Base-by-base conservation (phyloP, 306 rosid species). In the Cajanus cajan region DNA sequence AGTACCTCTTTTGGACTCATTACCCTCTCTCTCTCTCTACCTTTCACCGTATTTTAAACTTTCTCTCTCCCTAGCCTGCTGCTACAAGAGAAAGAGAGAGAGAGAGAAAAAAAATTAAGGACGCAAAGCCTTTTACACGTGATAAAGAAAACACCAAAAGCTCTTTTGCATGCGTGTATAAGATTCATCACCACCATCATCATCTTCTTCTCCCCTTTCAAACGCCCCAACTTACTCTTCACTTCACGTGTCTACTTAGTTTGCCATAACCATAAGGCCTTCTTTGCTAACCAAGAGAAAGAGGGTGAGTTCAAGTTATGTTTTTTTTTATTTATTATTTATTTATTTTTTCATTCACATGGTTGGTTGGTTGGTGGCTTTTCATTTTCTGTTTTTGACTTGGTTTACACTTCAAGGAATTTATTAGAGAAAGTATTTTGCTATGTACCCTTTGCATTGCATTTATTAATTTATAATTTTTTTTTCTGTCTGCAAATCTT, bases 1-100 rank as follows among this genome's bases (percentile, higher is more conserved):
- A 79, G 86, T 79, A 68, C 80, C 89, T 88, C 71, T 85, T 87
- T 90, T 93, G 92, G 89, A 88, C 94, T 79, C 87, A 73, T 67
- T 31, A 3, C 48, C 39, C 44, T 55, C 47, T 62, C 83, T 58
- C 57, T 67, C 44, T 43, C 67, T 61, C 83, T 40, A 19, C 4
- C 54, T 61, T 36, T 34, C 65, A 37, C 34, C 45, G 37, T 80
- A n/a, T 44, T 51, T 37, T 21, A 11, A 16, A 73, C 36, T 21
- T 31, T 74, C 70, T 18, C 68, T 28, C 36, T 24, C 64, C 22
- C 14, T 90, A 88, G 90, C 90, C 89, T 82, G 90, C 90, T 78
- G 68, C 78, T 22, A 24, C 68, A 39, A 57, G 80, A 59, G 5
- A 28, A n/a, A n/a, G n/a, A n/a, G n/a, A n/a, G n/a, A n/a, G 13